Evolutionary conservation across 129 eudicot species (phyloP).

Genomic region (Flaveria ramosissima): DNA sequence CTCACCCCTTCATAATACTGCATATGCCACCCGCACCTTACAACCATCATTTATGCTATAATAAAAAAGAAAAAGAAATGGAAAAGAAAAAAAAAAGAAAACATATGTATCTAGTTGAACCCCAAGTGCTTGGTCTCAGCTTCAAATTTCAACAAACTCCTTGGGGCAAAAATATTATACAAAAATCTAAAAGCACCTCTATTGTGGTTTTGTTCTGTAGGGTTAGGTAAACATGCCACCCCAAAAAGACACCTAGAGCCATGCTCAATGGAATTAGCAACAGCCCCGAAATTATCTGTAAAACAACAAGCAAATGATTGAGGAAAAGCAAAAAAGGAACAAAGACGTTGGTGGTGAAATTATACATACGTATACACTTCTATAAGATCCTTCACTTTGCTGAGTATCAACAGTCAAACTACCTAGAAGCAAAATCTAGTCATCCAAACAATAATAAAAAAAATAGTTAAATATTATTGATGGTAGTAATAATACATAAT

Average conservation of each 20-base stretch:
- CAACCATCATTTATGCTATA: constrained; percentile 6
- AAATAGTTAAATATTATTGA: not conserved
- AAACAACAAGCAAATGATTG: not conserved
- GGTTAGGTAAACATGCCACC: constrained; percentile 83
- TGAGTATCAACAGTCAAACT: constrained; percentile 61
- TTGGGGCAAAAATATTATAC: not conserved
- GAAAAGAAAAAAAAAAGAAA: not conserved
- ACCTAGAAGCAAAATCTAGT: constrained; percentile 76
- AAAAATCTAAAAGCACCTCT: constrained; percentile 51
- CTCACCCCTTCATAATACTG: constrained; percentile 96
- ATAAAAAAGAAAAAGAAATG: not conserved
- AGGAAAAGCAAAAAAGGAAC: not conserved
- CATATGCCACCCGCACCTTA: constrained; percentile 19
- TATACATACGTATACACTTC: constrained; percentile 60
- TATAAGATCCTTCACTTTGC: constrained; percentile 49
- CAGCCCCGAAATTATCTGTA: constrained; percentile 69
- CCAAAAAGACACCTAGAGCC: constrained; percentile 64
- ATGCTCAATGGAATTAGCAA: constrained; percentile 57
- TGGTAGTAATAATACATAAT: constrained; percentile 2
- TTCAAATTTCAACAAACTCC: not conserved
- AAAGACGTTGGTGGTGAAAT: not conserved
- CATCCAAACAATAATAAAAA: constrained; percentile 11
- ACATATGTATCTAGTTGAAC: too few species aligned
- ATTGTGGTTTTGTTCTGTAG: constrained; percentile 87
- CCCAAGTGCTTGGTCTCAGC: not conserved